Conservation (phyloP, 768 basidiomycete genomes). For the Gelatoporia subvermispora region DNA sequence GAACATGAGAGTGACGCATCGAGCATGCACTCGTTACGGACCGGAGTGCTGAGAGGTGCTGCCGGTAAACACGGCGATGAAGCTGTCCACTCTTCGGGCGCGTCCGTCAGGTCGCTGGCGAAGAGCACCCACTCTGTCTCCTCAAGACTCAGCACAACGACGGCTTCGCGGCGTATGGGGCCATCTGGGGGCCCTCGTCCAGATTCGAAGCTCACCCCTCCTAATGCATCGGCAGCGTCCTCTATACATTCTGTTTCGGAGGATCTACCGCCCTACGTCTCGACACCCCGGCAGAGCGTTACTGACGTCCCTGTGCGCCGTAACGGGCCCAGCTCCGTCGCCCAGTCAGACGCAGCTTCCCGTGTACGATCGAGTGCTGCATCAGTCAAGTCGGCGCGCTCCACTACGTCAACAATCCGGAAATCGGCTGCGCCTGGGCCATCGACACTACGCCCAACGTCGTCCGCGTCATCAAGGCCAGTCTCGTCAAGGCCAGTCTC, state of each 20-base stretch:
- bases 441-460: conserved; percentile 22
- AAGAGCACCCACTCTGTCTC: conserved; percentile 34
- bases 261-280: conserved; percentile 8
- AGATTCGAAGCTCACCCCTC: conserved; percentile 71
- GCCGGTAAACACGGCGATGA: conserved; percentile 17
- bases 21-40: conserved; percentile 44
- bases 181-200: conserved; percentile 32
- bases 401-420: conserved; percentile 34
- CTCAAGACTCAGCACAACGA: conserved; percentile 26
- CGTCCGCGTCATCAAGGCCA: conserved; percentile 21
- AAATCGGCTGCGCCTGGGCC: conserved; percentile 21
- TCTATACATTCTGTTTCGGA: conserved; percentile 14
- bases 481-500: conserved; percentile 31
- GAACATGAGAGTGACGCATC: conserved; percentile 33
- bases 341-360: neutral
- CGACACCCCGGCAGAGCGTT: conserved; percentile 14
- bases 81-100: conserved; percentile 24
- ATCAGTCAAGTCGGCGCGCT: conserved; percentile 32
- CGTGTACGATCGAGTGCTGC: conserved; percentile 13
- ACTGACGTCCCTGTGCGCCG: conserved; percentile 1
- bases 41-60: conserved; percentile 36
- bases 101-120: conserved; percentile 44
- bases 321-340: conserved; percentile 1
- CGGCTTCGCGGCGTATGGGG: conserved; percentile 19
- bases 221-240: conserved; percentile 16